Evolutionary conservation across 2,329 filamentous ascomycete species (phyloP), one percentile per base, ranked within the genome.

Genomic region (Pochonia chlamydosporia): DNA sequence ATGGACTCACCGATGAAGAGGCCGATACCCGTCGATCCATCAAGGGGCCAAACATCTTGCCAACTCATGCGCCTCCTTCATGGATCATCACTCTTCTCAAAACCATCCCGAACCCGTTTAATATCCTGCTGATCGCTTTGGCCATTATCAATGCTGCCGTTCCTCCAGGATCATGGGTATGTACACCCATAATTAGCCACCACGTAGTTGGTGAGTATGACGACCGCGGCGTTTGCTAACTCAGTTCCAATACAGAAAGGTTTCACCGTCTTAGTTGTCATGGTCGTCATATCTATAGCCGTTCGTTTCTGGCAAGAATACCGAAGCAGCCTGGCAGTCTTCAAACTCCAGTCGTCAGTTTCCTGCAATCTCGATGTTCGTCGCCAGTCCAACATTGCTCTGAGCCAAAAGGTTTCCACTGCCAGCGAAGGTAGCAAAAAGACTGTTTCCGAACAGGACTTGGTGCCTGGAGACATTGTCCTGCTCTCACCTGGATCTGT

Each of bases 231-330:
- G 10, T 39, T 21, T 39, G 11, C 35, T 39, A 13, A 39, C 35
- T 14, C 20, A 3, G 9, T 23, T 20, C n/a, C n/a, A n/a, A n/a
- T 39, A 8, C 25, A 55, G 53, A 51, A 52, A 13, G 48, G 51
- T 18, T 55, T 60, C 35, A 47, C 50, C 2, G 55, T 60, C n/a
- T 49, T 60, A 23, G 49, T 59, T 28, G 45, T 56, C 47, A 60
- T 60, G 58, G 53, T 60, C 16, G 7, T 44, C 31, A 52, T 60
- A 21, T 60, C 58, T 5, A 52, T 56, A n/a, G 10, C 48, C n/a
- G 57, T 59, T 5, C 56, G 58, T 16, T 60, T 60, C 37, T 59
- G 58, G 58, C 58, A 60, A 25, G 58, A 60, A 25, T 59, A 60
- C 23, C 52, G 55, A 18, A 60, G 58, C 48, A 55, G 54, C 16